Conservation (phyloP, 305 asterid species). For the Fraxinus albicans region DNA sequence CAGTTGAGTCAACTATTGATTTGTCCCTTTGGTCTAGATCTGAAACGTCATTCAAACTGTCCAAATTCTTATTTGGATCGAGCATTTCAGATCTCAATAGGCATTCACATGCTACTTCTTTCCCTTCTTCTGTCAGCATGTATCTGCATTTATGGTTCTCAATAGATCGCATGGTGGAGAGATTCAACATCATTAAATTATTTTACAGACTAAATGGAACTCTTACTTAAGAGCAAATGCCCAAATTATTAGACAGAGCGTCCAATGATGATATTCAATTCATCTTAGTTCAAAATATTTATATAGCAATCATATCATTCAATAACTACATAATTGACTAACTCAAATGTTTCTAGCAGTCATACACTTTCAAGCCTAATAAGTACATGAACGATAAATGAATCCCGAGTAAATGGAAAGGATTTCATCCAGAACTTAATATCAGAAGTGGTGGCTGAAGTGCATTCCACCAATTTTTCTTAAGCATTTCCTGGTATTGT, state of each 20-base stretch:
- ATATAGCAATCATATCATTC: background rate
- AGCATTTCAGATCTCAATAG: slow-evolving; percentile 66
- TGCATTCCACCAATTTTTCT: background rate
- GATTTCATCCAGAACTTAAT: slow-evolving; percentile 1
- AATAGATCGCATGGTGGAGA: slow-evolving; percentile 8
- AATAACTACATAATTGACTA: slow-evolving; percentile 6
- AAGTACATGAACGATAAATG: background rate
- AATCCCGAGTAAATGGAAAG: slow-evolving; percentile 10
- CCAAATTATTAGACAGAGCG: background rate
- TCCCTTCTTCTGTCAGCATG: slow-evolving; percentile 95
- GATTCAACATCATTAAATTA: background rate
- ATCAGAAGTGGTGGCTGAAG: slow-evolving; percentile 19
- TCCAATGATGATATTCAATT: background rate
- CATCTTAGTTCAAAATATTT: slow-evolving; percentile 6
- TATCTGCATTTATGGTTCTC: slow-evolving; percentile 51
- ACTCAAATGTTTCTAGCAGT: background rate
- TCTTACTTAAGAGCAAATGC: slow-evolving; percentile 6
- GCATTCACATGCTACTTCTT: slow-evolving; percentile 80
- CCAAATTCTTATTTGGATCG: slow-evolving; percentile 37
- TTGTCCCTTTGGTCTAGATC: slow-evolving; percentile 36
- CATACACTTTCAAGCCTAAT: slow-evolving; percentile 11
- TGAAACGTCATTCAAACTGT: slow-evolving; percentile 32
- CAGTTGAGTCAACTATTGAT: slow-evolving; percentile 28
- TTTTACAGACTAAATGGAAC: slow-evolving; percentile 2
- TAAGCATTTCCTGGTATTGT: background rate